Evolutionary conservation across 495 filamentous ascomycete genomes (phyloP), one percentile per base, ranked within the genome.

Genomic region (Halenospora varia): DNA sequence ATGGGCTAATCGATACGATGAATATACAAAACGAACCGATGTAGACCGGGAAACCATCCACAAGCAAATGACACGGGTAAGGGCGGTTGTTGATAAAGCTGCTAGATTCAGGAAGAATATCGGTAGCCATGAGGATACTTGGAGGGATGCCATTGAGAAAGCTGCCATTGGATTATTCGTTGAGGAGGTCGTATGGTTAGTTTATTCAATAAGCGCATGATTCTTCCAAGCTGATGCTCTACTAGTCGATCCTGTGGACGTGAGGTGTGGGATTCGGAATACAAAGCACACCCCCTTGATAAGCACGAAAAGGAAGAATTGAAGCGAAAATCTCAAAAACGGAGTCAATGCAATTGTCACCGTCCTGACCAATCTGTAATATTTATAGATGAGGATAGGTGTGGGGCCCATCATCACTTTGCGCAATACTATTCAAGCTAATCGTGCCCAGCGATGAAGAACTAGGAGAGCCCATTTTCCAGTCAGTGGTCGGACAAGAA

Each of bases 371-470:
- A 41, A 41, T 41, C 35, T 11, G 22, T 13, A 19, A 2, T 17
- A 40, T 41, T 41, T 42, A n/a, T 53, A 41, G 42, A 53, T 42
- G 51, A 53, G 20, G 51, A 53, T 53, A 53, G 51, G 51, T 53
- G 23, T 10, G 23, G 2, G 10, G 10, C 24, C 22, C 2, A 41
- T 53, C 51, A 53, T 8, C 3, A 22, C 22, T 18, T 4, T 52
- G 26, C 26, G 24, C n/a, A 53, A 42, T 8, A 19, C 25, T 17
- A 53, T 53, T 42, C 2, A 53, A 53, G 51, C 51, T 53, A 42
- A 53, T 40, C 17, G 15, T n/a, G 10, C 26, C 25, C 40, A 53
- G 51, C 19, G 51, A 53, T 53, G 51, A 53, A 53, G 51, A 53
- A 53, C 51, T 23, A 53, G 19, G 35, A n/a, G n/a, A n/a, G n/a